phyloP scores from a whole-genome alignment of 164 flowering plant species.

The Berberis thunbergii region DNA sequence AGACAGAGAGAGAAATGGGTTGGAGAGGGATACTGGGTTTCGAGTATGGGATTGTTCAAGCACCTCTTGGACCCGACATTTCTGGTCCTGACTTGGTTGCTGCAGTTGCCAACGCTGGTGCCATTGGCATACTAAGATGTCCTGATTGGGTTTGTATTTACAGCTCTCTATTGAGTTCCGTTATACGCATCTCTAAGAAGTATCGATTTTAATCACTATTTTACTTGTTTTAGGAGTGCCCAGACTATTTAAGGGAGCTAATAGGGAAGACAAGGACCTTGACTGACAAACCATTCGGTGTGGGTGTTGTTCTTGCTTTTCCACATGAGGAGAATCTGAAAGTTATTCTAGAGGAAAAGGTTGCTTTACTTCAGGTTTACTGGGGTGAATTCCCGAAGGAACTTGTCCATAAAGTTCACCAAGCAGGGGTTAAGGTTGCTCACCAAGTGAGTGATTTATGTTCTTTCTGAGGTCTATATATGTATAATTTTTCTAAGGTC shows the following conservation, averaged over 20 bases:
- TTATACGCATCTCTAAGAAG: no score
- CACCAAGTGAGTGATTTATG: slow-evolving; percentile 56
- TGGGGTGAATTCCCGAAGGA: slow-evolving; percentile 82
- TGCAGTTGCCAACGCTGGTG: slow-evolving; percentile 87
- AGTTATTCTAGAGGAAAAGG: slow-evolving; percentile 69
- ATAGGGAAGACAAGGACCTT: slow-evolving; percentile 68
- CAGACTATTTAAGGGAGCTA: slow-evolving; percentile 58
- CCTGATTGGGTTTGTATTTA: slow-evolving; percentile 62
- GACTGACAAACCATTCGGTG: slow-evolving; percentile 81
- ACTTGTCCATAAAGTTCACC: slow-evolving; percentile 65
- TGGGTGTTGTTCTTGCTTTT: slow-evolving; percentile 72
- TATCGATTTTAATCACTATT: slow-evolving; percentile 5
- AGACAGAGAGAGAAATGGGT: slow-evolving; percentile 34
- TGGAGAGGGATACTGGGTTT: slow-evolving; percentile 85
- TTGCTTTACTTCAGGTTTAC: slow-evolving; percentile 60
- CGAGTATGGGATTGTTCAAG: slow-evolving; percentile 79
- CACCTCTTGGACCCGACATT: slow-evolving; percentile 81
- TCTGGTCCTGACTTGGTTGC: slow-evolving; percentile 91
- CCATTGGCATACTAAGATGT: slow-evolving; percentile 65
- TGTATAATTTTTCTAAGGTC: neutral
- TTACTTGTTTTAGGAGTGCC: slow-evolving; percentile 52
- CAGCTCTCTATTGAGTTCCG: neutral
- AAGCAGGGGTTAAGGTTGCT: slow-evolving; percentile 72
- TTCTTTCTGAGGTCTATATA: neutral
- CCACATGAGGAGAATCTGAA: slow-evolving; percentile 71